phyloP scores from a whole-genome alignment of 164 flowering plant species.

The Tetrastigma voinierianum region DNA sequence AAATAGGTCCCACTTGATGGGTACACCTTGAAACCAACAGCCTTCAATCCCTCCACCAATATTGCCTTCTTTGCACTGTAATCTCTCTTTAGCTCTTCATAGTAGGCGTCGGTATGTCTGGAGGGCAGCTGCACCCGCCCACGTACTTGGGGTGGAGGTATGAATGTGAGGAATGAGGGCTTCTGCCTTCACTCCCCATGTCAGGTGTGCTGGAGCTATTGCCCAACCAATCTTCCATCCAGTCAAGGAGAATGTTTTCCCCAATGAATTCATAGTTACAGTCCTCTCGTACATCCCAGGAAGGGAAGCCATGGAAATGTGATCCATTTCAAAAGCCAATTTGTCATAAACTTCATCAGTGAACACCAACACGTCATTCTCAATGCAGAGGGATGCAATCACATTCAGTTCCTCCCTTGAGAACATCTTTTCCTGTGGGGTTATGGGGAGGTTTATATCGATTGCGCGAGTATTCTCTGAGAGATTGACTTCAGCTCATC shows the following conservation, averaged over 20 bases:
- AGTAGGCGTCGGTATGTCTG: slow-evolving; percentile 83
- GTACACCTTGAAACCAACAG: slow-evolving; percentile 75
- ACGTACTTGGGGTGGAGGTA: slow-evolving; percentile 89
- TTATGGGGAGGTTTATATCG: slow-evolving; percentile 89
- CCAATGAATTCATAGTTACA: slow-evolving; percentile 91
- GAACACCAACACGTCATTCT: slow-evolving; percentile 84
- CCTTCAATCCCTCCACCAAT: slow-evolving; percentile 78
- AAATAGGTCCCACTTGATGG: slow-evolving; percentile 97
- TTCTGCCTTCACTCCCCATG: slow-evolving; percentile 92
- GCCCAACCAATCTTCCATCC: slow-evolving; percentile 99
- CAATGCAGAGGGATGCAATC: slow-evolving; percentile 81
- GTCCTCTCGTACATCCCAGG: slow-evolving; percentile 97
- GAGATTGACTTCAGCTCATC: slow-evolving; percentile 73
- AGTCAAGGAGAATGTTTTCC: slow-evolving; percentile 92
- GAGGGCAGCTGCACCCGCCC: slow-evolving; percentile 76
- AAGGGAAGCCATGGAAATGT: slow-evolving; percentile 90
- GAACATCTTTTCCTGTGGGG: slow-evolving; percentile 97
- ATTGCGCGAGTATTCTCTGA: slow-evolving; percentile 83
- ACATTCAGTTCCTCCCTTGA: slow-evolving; percentile 65
- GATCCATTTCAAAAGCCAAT: slow-evolving; percentile 90
- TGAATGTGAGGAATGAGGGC: slow-evolving; percentile 91
- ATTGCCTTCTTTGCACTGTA: slow-evolving; percentile 77
- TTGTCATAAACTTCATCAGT: slow-evolving; percentile 95
- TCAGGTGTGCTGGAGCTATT: slow-evolving; percentile 87
- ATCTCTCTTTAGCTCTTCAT: slow-evolving; percentile 73